These are phyloP conservation scores for Xylaria sp. DNA, from an alignment of 2,329 filamentous ascomycete species.

Conservation along the genomic window DNA sequence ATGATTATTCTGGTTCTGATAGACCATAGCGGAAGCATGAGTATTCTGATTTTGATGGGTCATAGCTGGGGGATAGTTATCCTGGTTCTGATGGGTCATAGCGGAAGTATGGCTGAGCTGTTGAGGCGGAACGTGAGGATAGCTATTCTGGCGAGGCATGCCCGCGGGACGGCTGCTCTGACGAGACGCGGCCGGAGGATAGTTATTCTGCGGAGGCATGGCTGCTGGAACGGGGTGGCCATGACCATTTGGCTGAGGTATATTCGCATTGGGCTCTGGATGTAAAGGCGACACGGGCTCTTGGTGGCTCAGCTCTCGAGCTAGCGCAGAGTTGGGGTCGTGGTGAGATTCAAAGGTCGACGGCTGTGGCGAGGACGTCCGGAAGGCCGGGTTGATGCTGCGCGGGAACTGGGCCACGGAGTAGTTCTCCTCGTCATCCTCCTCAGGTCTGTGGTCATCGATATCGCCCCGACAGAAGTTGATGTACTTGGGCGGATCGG, in stretches of 20 bases:
- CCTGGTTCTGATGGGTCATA: constrained; percentile 15
- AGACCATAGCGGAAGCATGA: constrained; percentile 10
- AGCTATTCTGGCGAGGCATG: constrained; percentile 20
- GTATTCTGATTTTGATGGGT: constrained; percentile 3
- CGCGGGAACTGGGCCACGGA: constrained; percentile 96
- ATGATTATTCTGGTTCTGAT: constrained; percentile 4
- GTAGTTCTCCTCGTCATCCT: constrained; percentile 84
- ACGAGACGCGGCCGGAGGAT: constrained; percentile 3
- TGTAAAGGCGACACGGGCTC: constrained; percentile 59
- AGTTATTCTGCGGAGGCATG: constrained; percentile 26
- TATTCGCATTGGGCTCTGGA: constrained; percentile 61
- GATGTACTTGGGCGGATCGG: constrained; percentile 96
- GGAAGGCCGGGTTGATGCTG: constrained; percentile 94
- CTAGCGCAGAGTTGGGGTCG: constrained; percentile 80
- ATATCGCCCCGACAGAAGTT: constrained; percentile 95
- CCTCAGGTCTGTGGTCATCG: constrained; percentile 78
- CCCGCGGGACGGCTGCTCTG: constrained; percentile 14
- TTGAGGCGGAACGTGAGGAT: constrained; percentile 19
- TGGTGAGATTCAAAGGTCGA: constrained; percentile 94
- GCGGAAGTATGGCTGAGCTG: constrained; percentile 10
- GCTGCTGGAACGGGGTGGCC: constrained; percentile 35
- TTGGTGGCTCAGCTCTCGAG: constrained; percentile 73
- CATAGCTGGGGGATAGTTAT: not conserved
- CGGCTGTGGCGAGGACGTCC: constrained; percentile 94
- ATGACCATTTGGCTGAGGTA: constrained; percentile 62